Evolutionary conservation across 495 filamentous ascomycete genomes (phyloP), one percentile per base, ranked within the genome.

Genomic region (Acidomyces sp.): DNA sequence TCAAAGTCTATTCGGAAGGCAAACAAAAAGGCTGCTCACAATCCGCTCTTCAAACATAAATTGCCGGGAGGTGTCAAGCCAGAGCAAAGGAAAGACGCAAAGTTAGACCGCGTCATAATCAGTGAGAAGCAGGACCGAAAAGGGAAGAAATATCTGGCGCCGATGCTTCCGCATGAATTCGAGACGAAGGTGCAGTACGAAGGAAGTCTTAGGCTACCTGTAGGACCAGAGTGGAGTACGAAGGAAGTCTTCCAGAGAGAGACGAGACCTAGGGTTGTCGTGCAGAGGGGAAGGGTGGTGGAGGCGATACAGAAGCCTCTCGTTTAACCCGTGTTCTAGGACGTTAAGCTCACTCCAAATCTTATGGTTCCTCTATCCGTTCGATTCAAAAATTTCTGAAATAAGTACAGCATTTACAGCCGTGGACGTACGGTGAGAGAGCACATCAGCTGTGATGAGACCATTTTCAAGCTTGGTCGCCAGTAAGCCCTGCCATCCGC

Each of bases 141-240:
- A 83, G 95, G 92, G 62, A 69, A 69, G 51, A 86, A 84, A 53
- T 96, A 90, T 56, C 69, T 94, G 44, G 85, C 92, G 7, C 73
- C 74, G 6, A 66, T 68, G 42, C 66, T 97, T 36, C 90, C 90
- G 28, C 80, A 85, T 62, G 82, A 77, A 6, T 96, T 84, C 59
- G 90, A 93, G 67, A 80, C 70, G 17, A 72, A 70, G 50, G 66
- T 78, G 48, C 86, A 97, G 64, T 97, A 97, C 64, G 90, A 97
- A 64, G 68, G 88, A 22, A 80, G 78, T 44, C 63, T 97, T 20
- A 71, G 88, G 21, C 53, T 94, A 39, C 90, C 92, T 10, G 73
- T 94, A 21, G 92, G 92, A 6, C 85, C 83, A 1, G 92, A 97
- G 62, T 95, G 86, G 85, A 72, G 73, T 48, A 94, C 90, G 11